Evolutionary conservation across 2,329 filamentous ascomycete genomes (phyloP), one percentile per base, ranked within the genome.

Genomic region (Parastagonospora nodorum): DNA sequence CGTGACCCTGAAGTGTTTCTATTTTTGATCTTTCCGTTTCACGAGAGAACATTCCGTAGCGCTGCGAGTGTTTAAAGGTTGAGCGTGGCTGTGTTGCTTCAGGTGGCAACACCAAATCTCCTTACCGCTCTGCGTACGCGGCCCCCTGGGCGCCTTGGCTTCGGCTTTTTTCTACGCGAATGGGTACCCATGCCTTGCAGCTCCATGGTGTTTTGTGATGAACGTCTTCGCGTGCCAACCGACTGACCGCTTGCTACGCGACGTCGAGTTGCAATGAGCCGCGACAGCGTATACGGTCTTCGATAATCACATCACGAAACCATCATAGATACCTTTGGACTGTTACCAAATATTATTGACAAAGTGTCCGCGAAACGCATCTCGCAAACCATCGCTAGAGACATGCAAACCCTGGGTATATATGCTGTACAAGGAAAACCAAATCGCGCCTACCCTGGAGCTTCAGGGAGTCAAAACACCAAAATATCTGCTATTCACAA

Each of bases 1-100:
- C 19, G 41, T 45, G 45, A 55, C 47, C 47, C 49, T 55, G 37
- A 41, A 42, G 19, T 40, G 19, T 5, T 42, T 39, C 55, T 55
- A 54, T 53, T 57, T 53, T 57, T 44, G 45, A 43, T 24, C 19
- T 31, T 42, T 37, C 32, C 30, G n/a, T 42, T 35, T 10, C 45
- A 11, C n/a, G 29, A 19, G 30, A 40, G 16, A 40, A 39, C 9
- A 27, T 31, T 46, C 44, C 44, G 35, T 37, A 29, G 33, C 27
- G 43, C 43, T 16, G 19, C 33, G 31, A 42, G 15, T 10, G 15
- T 48, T 40, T 27, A 40, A 27, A 14, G 33, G 41, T 53, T 45
- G 42, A 49, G 45, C 30, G 46, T 53, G 51, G 51, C 51, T 48
- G 46, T 50, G 51, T 39, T 15, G 42, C 16, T 24, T 38, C 27